Evolutionary conservation across 2,329 filamentous ascomycete species (phyloP), one percentile per base, ranked within the genome.

Genomic region (Colletotrichum sp.): DNA sequence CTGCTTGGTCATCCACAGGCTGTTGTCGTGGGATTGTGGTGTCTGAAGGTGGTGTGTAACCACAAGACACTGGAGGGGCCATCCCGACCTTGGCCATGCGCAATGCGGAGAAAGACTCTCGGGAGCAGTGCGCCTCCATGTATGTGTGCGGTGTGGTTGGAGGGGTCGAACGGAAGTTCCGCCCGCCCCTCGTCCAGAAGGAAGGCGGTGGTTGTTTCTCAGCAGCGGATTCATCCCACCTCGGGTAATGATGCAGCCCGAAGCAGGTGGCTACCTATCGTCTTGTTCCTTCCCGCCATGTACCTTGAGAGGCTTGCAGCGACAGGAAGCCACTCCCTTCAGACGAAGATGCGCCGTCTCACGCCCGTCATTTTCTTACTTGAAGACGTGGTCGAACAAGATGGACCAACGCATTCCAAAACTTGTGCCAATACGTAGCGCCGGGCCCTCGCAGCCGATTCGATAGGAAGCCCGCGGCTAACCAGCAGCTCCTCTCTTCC

Each of bases 121-220:
- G 43, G 30, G 21, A 34, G 28, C 28, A 32, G 68, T 52, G 43
- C 43, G n/a, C 43, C 43, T 52, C 43, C 13, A 57, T 36, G 24
- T 48, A 18, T 65, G n/a, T 52, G n/a, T 21, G 43, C 12, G 10
- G 43, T 52, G 57, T 74, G 59, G 74, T 69, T 75, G 74, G 73
- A 74, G 64, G 59, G 74, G 70, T 68, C 59, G 71, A 65, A 69
- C 65, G 74, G 70, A 74, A 76, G 70, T 76, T 69, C 59, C 71
- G 65, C 74, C 36, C 43, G 39, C 43, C 66, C 70, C 48, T 69
- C 52, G 74, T 71, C 18, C 59, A 74, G 48, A 30, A 48, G 36
- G 59, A 73, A 65, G 43, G 26, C 13, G 52, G 43, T 18, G n/a
- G 48, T 30, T 69, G 59, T 61, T 52, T 52, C 26, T 26, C 64